Evolutionary conservation across 192 early-diverging fungal genomes (phyloP).

Genomic region (Rhizoclosmatium sp.): DNA sequence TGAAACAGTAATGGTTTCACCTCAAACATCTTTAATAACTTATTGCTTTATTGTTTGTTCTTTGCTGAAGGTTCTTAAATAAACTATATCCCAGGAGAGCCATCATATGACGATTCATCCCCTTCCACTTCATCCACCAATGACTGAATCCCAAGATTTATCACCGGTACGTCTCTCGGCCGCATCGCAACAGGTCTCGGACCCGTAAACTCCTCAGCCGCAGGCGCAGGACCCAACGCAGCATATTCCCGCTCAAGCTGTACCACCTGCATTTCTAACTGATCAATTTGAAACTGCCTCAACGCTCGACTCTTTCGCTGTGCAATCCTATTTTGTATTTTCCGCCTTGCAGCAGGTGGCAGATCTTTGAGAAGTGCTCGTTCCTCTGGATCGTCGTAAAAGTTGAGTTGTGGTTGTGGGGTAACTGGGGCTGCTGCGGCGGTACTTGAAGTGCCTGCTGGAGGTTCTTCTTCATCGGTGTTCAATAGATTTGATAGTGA

Average conservation of each 20-base stretch:
- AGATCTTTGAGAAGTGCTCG: neutral
- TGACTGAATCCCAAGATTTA: no score
- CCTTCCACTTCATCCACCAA: no score
- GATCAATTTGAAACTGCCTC: neutral
- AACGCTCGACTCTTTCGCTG: neutral
- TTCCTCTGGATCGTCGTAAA: neutral
- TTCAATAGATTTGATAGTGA: neutral
- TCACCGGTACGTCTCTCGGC: no score
- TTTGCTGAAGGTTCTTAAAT: no score
- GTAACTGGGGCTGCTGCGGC: neutral
- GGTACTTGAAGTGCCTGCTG: neutral
- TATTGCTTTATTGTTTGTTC: no score
- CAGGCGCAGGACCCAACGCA: neutral
- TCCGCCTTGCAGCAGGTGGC: neutral
- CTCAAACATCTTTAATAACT: no score
- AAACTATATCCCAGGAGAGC: no score
- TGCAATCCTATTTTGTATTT: neutral
- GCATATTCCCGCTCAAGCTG: neutral
- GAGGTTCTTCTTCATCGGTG: neutral
- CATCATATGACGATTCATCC: no score
- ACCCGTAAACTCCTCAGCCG: no score
- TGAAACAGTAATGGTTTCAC: no score
- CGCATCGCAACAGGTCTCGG: no score
- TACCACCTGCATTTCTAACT: neutral
- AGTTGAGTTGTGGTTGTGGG: neutral